Evolutionary conservation across 2,329 filamentous ascomycete species (phyloP).

Genomic region (Cryphonectria carpinicola): DNA sequence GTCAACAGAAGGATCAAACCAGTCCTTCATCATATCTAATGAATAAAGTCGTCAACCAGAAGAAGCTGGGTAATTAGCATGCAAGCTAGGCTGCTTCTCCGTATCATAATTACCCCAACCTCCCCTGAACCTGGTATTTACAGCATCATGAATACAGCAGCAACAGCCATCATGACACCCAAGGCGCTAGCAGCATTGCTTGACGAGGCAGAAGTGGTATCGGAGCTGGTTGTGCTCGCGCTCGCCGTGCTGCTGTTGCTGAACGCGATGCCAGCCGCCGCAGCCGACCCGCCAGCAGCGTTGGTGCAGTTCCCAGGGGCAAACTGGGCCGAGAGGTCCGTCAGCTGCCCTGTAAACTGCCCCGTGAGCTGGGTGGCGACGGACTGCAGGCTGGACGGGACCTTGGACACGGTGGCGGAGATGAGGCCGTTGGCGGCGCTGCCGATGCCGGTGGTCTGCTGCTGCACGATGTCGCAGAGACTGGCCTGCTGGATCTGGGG

Average conservation of each 20-base stretch:
- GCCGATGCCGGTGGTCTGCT: slow-evolving; percentile 35
- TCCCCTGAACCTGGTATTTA: neutral
- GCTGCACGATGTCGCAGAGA: slow-evolving; percentile 35
- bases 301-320: slow-evolving; percentile 38
- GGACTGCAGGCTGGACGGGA: slow-evolving; percentile 36
- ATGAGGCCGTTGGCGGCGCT: slow-evolving; percentile 36
- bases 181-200: slow-evolving; percentile 16
- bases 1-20: neutral
- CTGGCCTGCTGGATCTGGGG: slow-evolving; percentile 36
- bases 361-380: slow-evolving; percentile 36
- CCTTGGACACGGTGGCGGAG: slow-evolving; percentile 37
- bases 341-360: slow-evolving; percentile 34
- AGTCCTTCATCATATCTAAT: neutral
- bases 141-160: slow-evolving; percentile 23
- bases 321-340: slow-evolving; percentile 34
- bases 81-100: neutral
- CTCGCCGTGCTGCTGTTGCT: slow-evolving; percentile 15
- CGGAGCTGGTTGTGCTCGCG: slow-evolving; percentile 1
- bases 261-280: slow-evolving; percentile 19
- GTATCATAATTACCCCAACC: neutral
- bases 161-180: slow-evolving; percentile 18
- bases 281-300: slow-evolving; percentile 19
- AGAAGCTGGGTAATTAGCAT: neutral
- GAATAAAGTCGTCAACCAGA: neutral
- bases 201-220: slow-evolving; percentile 10